Conservation (phyloP, 345 rosid genomes). For the Aurinia saxatilis region DNA sequence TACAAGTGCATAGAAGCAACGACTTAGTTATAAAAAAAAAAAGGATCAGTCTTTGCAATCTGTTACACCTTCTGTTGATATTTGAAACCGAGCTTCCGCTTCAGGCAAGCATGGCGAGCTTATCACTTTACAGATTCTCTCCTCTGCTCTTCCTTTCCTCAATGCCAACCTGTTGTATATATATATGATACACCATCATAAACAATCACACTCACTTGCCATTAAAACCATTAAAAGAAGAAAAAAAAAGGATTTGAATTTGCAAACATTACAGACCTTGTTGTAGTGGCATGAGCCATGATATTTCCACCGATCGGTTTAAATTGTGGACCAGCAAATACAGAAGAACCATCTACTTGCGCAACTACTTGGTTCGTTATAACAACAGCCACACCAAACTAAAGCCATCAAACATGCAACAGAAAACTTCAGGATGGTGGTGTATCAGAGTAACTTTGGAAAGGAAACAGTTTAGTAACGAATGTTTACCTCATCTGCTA, state of each 20-base stretch:
- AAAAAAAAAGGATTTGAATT: not conserved
- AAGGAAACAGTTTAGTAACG: slow-evolving; percentile 35
- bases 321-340: slow-evolving; percentile 96
- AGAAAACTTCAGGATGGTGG: not conserved
- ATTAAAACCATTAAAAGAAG: not conserved
- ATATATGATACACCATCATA: not conserved
- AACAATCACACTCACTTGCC: not conserved
- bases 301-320: slow-evolving; percentile 97
- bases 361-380: slow-evolving; percentile 97
- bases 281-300: slow-evolving; percentile 99
- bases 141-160: slow-evolving; percentile 93
- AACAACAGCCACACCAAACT: slow-evolving; percentile 96
- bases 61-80: slow-evolving; percentile 74
- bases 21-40: no score
- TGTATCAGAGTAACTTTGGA: not conserved
- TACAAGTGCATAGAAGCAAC: not conserved
- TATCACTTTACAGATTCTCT: slow-evolving; percentile 92
- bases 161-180: slow-evolving; percentile 55
- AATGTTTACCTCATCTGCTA: slow-evolving; percentile 81
- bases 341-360: slow-evolving; percentile 95
- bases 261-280: slow-evolving; percentile 45
- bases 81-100: slow-evolving; percentile 91
- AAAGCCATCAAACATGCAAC: slow-evolving; percentile 2
- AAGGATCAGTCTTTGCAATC: slow-evolving; percentile 73
- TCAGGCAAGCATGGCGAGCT: slow-evolving; percentile 94